Evolutionary conservation across 352 stramenopile species (phyloP), one percentile per base, ranked within the genome.

Genomic region (Phytophthora foliorum): DNA sequence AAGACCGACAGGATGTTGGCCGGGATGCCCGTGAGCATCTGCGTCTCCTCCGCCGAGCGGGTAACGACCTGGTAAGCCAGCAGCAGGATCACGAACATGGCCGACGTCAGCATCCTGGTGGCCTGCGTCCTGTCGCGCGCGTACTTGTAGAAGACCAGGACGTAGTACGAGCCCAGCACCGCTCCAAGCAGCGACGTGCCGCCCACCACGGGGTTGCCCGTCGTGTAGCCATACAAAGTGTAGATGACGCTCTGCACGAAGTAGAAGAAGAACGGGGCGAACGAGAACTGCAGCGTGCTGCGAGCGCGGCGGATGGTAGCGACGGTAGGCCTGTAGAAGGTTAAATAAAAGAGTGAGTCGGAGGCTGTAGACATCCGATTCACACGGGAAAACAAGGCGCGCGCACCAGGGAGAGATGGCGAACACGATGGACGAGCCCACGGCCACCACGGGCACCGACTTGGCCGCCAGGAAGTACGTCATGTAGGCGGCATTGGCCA

Each of bases 211-310:
- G 61, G 22, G 41, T 95, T 93, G 22, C 69, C 56, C 21, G 81
- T 93, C 48, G 78, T 87, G 48, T 78, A 89, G 13, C 67, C 84
- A 58, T 95, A 93, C 50, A 95, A 71, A 48, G 85, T 86, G 71
- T 92, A 92, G 57, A 93, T 92, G n/a, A 91, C 54, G n/a, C 77
- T 92, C 70, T 91, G 80, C 57, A 95, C 73, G 32, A 93, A 89
- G 74, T 90, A 95, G 72, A 93, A 93, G 67, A 92, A 95, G 65
- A 93, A 93, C 6, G 86, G 88, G 32, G 81, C 84, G 62, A 93
- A 93, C 46, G 86, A 73, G 68, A 90, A 93, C 74, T 92, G 84
- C 39, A 93, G 63, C 42, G 88, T 95, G 59, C 78, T 92, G 41
- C 84, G 81, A 16, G 84, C 57, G 52, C 80, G 79, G 41, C 81